Conservation (phyloP, 805 yeast genomes). For the Candida qinlingensis region DNA sequence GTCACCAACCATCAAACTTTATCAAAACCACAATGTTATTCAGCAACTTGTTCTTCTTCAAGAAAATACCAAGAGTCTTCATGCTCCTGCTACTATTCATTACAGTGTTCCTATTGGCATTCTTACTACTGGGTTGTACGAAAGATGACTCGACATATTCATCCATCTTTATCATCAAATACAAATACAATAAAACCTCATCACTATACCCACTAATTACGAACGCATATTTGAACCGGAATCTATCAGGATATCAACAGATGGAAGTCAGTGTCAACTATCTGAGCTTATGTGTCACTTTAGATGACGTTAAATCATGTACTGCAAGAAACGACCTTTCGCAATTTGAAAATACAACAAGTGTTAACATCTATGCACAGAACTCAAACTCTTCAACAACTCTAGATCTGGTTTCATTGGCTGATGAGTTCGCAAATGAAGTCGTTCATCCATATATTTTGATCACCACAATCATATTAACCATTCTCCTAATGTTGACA, state of each 20-base stretch:
- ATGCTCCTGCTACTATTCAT: conserved; percentile 40
- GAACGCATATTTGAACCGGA: conserved; percentile 29
- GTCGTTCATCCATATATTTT: conserved; percentile 52
- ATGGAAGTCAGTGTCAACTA: conserved; percentile 50
- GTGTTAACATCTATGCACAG: conserved; percentile 31
- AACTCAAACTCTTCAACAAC: conserved; percentile 27
- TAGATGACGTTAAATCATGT: conserved; percentile 32
- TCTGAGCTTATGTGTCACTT: conserved; percentile 48
- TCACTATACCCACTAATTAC: conserved; percentile 36
- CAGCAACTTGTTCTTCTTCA: conserved; percentile 28
- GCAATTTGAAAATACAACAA: conserved; percentile 23
- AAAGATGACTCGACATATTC: conserved; percentile 36
- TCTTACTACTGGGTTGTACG: conserved; percentile 53
- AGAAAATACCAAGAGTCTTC: conserved; percentile 38
- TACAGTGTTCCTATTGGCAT: conserved; percentile 44
- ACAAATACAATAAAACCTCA: conserved; percentile 42
- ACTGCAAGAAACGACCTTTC: conserved; percentile 27
- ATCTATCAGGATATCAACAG: conserved; percentile 31
- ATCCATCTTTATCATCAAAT: conserved; percentile 44
- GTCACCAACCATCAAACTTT: background rate
- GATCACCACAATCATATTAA: conserved; percentile 41
- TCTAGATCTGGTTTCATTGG: conserved; percentile 44
- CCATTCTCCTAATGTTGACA: conserved; percentile 35
- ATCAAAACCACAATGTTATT: conserved; percentile 2
- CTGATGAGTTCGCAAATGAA: conserved; percentile 37